Base-by-base conservation (phyloP, 148 eudicot genomes). In the Silene conica region DNA sequence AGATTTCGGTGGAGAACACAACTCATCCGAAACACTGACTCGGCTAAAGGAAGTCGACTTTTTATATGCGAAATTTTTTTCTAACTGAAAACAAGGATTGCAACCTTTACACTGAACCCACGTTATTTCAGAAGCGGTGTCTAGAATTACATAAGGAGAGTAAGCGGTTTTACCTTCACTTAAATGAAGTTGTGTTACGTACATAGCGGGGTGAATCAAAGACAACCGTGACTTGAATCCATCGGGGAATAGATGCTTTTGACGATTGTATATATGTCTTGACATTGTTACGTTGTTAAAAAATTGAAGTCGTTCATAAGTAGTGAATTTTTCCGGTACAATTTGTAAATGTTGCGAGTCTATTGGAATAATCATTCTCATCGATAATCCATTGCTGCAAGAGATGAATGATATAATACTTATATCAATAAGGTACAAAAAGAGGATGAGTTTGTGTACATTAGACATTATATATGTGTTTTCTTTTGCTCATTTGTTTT, bases 71-170 rank as follows among this genome's bases (percentile, higher is more conserved):
- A 70, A 70, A 11, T 8, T 61, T n/a, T 8, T 28, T 0, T 25
- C 46, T 23, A 50, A 9, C 2, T 58, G 13, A 18, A 76, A 58
- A 59, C 78, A 76, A 1, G 78, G 73, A 55, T 68, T 25, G 65
- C 73, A 76, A 16, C 61, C 60, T 9, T 46, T 19, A n/a, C 79
- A 69, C n/a, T 76, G 79, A 15, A 76, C 68, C 79, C 79, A 76
- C 25, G 79, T 69, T 3, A n/a, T n/a, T 3, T 68, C 68, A 5
- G 25, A 7, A 10, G 34, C 60, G 0, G 69, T 69, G 69, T 76
- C 79, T 16, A 76, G 31, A 67, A 76, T 43, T 45, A 76, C 23
- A 2, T 23, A 14, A n/a, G 20, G 14, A 6, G 54, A 13, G 48
- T 57, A 58, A 2, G 21, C 15, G 8, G 20, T 55, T 0, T 3